phyloP scores from a whole-genome alignment of 371 early-diverging fungal genomes.

The Mortierella sp. region DNA sequence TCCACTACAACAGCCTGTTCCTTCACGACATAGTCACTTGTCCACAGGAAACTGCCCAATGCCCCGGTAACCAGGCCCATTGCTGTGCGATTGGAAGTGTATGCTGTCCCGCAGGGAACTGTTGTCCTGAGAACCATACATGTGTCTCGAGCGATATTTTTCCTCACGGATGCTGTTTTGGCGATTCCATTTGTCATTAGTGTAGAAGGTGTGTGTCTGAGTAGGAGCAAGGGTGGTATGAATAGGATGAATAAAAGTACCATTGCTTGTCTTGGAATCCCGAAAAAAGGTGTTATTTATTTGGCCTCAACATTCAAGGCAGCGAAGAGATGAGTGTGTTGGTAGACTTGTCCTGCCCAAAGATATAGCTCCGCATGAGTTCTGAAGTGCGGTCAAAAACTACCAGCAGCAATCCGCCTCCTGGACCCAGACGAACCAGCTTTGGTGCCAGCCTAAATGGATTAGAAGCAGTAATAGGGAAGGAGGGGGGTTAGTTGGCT shows the following conservation, averaged over 20 bases:
- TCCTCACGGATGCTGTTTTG: background rate
- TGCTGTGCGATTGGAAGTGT: background rate
- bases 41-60: background rate
- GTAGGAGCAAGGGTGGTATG: background rate
- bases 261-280: too few species aligned
- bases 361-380: slow-evolving; percentile 78
- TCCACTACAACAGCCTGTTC: background rate
- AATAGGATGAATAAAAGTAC: too few species aligned
- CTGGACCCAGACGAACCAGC: slow-evolving; percentile 94
- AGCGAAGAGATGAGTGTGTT: too few species aligned
- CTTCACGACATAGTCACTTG: background rate
- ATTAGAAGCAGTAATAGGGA: background rate
- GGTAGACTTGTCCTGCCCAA: background rate
- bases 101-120: background rate
- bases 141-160: background rate
- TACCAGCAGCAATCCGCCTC: slow-evolving; percentile 85
- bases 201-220: background rate
- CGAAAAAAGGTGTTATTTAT: too few species aligned
- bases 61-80: background rate
- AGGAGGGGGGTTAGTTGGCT: too few species aligned
- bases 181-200: background rate
- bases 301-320: too few species aligned
- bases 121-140: background rate
- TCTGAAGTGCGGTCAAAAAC: slow-evolving; percentile 88
- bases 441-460: slow-evolving; percentile 90